phyloP scores from a whole-genome alignment of 1,284 basidiomycete genomes.

The Irpex sp. region DNA sequence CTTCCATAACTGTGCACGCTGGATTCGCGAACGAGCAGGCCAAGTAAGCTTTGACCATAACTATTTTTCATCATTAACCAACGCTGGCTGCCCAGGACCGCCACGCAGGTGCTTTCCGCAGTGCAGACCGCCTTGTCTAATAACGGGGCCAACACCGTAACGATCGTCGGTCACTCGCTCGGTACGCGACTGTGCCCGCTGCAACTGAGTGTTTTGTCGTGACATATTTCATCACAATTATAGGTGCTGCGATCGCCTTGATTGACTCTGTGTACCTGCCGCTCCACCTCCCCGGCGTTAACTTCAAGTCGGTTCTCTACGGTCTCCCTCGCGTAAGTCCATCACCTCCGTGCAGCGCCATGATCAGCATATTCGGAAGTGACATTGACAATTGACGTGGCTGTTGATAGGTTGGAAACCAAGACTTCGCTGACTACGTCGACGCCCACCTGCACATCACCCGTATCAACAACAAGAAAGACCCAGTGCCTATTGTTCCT shows the following conservation, averaged over 20 bases:
- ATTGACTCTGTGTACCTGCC: constrained; percentile 41
- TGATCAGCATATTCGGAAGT: neutral
- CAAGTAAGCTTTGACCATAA: constrained; percentile 29
- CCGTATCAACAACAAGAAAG: constrained; percentile 30
- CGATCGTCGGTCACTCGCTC: constrained; percentile 34
- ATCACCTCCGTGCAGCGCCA: neutral
- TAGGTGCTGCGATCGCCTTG: constrained; percentile 40
- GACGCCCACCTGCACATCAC: constrained; percentile 34
- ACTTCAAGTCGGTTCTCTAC: constrained; percentile 40
- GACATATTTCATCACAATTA: neutral
- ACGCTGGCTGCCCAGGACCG: constrained; percentile 24
- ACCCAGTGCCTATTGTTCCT: constrained; percentile 26
- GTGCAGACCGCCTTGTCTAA: constrained; percentile 30
- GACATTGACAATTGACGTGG: neutral
- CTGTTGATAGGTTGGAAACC: constrained; percentile 38
- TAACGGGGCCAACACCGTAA: constrained; percentile 28
- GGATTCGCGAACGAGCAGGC: constrained; percentile 57
- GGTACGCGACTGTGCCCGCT: constrained; percentile 18
- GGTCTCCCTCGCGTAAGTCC: constrained; percentile 49
- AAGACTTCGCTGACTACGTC: constrained; percentile 56
- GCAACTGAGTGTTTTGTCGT: neutral
- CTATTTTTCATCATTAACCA: too few relatives aligned
- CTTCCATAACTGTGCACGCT: constrained; percentile 46
- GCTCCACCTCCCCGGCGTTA: constrained; percentile 32
- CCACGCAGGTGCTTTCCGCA: constrained; percentile 31